Base-by-base conservation (phyloP, 192 early-diverging fungal genomes). In the Physocladia obscura region DNA sequence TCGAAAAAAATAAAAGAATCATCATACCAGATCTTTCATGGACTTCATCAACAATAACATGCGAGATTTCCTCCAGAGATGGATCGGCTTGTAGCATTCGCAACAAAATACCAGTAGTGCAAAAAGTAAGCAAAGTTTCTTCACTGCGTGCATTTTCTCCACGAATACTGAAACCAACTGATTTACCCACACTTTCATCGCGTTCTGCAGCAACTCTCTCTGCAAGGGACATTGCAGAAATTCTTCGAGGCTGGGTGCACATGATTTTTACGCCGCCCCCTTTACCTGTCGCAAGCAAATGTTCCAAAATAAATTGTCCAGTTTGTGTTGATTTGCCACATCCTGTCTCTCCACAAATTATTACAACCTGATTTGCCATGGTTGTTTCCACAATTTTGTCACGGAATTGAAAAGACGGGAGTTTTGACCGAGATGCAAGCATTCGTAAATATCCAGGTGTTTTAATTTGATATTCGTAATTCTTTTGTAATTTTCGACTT, bases 261-360 rank as follows among this genome's bases (percentile, higher is more conserved):
- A 91, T 79, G 59, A 92, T 85, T 59, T 87, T 81, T 37, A 57
- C 63, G 1, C 76, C 22, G 4, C 81, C 76, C 4, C 84, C 82
- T 2, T 55, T 49, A 0, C 73, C 71, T n/a, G 30, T 35, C 29
- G 47, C 31, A 2, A 92, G 62, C 55, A 87, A 58, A 30, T 81
- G 55, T 60, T 92, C 90, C 0, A 90, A 75, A 22, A 94, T 64
- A 77, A 89, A 92, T 70, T 93, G 92, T 4, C 91, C 91, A 6
- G 90, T 35, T 29, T 78, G 77, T 4, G 76, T 83, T 21, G 74
- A 73, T 51, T 76, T 77, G 47, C 79, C 85, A 72, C 80, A 79
- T 36, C 92, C 92, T 8, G 92, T 94, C 68, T 91, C 92, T 49
- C 92, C 92, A 55, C 84, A 92, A 17, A 94, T 77, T 51, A 93